These are phyloP conservation scores for Ilyonectria robusta DNA, from an alignment of 2,329 filamentous ascomycete genomes.

Conservation along the genomic window DNA sequence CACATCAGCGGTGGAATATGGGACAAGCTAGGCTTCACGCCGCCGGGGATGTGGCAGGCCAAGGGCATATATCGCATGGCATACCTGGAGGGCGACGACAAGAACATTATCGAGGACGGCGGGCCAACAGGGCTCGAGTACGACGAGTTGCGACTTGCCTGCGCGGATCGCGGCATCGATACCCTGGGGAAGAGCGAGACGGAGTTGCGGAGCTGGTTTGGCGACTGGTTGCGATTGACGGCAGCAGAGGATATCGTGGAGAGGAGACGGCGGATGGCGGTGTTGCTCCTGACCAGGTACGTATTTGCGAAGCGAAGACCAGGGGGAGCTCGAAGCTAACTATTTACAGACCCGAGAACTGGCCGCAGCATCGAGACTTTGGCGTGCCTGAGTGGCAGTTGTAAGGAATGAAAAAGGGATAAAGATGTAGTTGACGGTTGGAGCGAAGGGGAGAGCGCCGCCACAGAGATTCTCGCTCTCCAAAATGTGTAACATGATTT, in stretches of 20 bases:
- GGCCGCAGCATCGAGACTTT: conserved; percentile 59
- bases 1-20: conserved; percentile 63
- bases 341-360: conserved; percentile 54
- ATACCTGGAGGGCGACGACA: conserved; percentile 80
- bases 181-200: conserved; percentile 70
- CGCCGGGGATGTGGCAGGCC: conserved; percentile 66
- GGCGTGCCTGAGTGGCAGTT: conserved; percentile 59
- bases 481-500: conserved; percentile 21
- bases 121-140: conserved; percentile 68
- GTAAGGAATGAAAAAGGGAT: conserved; percentile 33
- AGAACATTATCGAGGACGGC: conserved; percentile 74
- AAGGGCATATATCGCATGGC: conserved; percentile 68
- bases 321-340: conserved; percentile 29
- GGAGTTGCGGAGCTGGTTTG: conserved; percentile 64
- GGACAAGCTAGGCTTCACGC: conserved; percentile 65
- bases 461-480: neutral
- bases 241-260: conserved; percentile 54
- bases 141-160: conserved; percentile 79
- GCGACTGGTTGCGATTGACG: conserved; percentile 64
- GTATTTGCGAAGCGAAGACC: conserved; percentile 45
- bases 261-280: conserved; percentile 56
- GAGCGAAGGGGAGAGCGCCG: neutral
- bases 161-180: conserved; percentile 77
- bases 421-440: neutral
- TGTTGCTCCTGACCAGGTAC: conserved; percentile 59